phyloP scores from a whole-genome alignment of 441 rosid species.

The Syzygium syzygioides region DNA sequence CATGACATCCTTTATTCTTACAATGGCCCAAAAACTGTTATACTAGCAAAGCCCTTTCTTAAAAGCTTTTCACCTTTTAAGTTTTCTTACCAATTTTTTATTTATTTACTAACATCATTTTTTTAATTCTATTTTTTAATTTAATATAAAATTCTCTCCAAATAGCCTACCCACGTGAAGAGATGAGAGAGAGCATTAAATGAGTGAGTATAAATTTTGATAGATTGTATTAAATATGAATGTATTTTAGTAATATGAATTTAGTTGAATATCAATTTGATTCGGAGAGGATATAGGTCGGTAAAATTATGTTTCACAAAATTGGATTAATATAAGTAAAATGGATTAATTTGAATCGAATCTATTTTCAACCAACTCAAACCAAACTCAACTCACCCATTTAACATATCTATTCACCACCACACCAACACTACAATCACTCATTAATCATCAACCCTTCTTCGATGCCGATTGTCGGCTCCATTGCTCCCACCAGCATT shows the following conservation, averaged over 20 bases:
- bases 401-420: background rate
- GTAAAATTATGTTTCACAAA: background rate
- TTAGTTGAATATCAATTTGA: background rate
- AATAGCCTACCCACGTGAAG: too few species aligned
- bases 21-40: background rate
- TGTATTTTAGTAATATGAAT: background rate
- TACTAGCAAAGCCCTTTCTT: too few species aligned
- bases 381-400: background rate
- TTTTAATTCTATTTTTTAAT: background rate
- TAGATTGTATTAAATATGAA: too few species aligned
- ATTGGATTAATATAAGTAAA: background rate
- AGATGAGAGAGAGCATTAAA: too few species aligned
- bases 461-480: background rate
- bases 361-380: background rate
- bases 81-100: background rate
- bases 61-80: rapidly evolving
- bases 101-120: background rate
- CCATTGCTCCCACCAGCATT: background rate
- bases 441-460: background rate
- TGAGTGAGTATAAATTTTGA: too few species aligned
- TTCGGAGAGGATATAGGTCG: background rate
- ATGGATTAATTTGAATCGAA: background rate
- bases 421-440: background rate
- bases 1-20: too few species aligned
- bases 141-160: too few species aligned